Evolutionary conservation across 805 yeast species (phyloP).

Genomic region (Myxozyma lipomycoides): DNA sequence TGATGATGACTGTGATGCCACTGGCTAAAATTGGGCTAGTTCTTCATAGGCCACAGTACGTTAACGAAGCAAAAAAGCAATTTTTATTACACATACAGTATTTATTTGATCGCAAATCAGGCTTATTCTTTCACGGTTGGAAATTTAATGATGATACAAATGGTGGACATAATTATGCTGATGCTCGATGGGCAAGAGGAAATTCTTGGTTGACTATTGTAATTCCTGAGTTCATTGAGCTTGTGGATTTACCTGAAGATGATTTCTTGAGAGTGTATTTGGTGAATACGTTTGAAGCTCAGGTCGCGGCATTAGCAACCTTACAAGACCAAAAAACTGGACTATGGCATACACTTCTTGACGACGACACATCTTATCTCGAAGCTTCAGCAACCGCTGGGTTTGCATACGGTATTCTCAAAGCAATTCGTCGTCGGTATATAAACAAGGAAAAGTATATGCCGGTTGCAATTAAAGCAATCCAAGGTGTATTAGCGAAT

Average conservation of each 20-base stretch:
- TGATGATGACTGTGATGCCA: too few relatives aligned
- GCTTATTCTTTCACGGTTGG: constrained; percentile 41
- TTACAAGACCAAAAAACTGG: constrained; percentile 37
- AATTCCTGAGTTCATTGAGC: constrained; percentile 40
- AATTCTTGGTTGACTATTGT: constrained; percentile 41
- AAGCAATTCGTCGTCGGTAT: too few relatives aligned
- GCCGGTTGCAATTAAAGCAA: too few relatives aligned
- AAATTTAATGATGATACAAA: constrained; percentile 15
- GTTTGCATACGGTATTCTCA: too few relatives aligned
- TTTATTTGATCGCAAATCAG: constrained; percentile 36
- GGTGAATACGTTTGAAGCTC: constrained; percentile 36
- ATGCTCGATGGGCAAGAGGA: constrained; percentile 41
- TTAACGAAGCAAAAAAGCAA: constrained; percentile 40
- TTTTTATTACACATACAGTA: constrained; percentile 38
- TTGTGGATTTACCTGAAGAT: constrained; percentile 34
- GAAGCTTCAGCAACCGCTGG: too few relatives aligned
- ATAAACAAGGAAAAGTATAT: too few relatives aligned
- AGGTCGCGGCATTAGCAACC: constrained; percentile 34
- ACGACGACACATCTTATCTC: too few relatives aligned
- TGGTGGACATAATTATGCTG: constrained; percentile 13
- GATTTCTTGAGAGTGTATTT: constrained; percentile 36
- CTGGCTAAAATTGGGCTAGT: too few relatives aligned
- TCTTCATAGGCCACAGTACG: constrained; percentile 37
- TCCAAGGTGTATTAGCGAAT: too few relatives aligned
- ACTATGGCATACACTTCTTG: constrained; percentile 39